phyloP scores from a whole-genome alignment of 2,329 filamentous ascomycete species.

The Teratosphaeriaceae sp. region DNA sequence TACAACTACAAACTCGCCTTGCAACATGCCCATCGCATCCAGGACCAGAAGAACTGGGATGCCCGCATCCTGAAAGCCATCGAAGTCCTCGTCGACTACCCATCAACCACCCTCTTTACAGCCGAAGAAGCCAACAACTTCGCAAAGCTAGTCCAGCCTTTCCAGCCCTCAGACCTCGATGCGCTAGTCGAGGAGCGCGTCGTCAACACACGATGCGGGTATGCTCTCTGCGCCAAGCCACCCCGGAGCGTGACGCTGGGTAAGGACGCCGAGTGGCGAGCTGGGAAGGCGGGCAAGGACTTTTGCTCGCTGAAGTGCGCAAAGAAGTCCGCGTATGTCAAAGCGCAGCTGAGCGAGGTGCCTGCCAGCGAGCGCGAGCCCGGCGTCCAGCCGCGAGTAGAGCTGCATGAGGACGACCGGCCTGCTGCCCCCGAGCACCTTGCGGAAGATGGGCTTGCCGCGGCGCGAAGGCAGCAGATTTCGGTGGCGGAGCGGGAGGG shows the following conservation, averaged over 20 bases:
- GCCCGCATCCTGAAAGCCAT: constrained; percentile 64
- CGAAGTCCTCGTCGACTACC: constrained; percentile 62
- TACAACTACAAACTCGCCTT: constrained; percentile 60
- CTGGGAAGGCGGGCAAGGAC: constrained; percentile 66
- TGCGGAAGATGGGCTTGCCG: constrained; percentile 20
- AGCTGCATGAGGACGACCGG: not conserved
- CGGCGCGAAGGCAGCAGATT: constrained; percentile 20
- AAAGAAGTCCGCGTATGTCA: constrained; percentile 72
- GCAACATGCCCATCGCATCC: constrained; percentile 74
- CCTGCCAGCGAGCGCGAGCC: constrained; percentile 76
- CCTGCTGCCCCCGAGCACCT: constrained; percentile 8
- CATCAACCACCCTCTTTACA: constrained; percentile 44
- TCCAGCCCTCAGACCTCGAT: constrained; percentile 86
- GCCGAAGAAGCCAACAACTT: constrained; percentile 58
- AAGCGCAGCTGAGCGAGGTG: constrained; percentile 78
- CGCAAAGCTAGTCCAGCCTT: constrained; percentile 59
- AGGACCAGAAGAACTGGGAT: constrained; percentile 75
- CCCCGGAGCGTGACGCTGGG: constrained; percentile 43
- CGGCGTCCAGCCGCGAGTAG: constrained; percentile 17
- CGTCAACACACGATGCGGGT: constrained; percentile 74
- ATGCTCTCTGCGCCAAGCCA: constrained; percentile 66
- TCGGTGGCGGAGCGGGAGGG: constrained; percentile 9
- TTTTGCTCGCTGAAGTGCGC: constrained; percentile 84
- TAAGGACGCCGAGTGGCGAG: constrained; percentile 57
- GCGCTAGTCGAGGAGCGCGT: constrained; percentile 85